These are phyloP conservation scores for Carex arenaria DNA, from an alignment of 202 grass and related monocot species.

Conservation along the genomic window DNA sequence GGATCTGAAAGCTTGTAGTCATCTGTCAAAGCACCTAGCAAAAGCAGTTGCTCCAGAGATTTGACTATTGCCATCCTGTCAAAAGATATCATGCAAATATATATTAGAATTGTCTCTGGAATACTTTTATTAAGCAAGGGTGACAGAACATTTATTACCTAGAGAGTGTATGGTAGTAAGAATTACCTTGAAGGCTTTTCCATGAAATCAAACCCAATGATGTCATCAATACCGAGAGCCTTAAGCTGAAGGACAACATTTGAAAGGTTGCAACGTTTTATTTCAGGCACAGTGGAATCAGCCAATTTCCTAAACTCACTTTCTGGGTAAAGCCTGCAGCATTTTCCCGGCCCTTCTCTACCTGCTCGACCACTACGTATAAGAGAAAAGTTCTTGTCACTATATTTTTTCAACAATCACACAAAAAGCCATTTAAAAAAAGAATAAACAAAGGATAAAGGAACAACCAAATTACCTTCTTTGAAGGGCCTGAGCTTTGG, in stretches of 20 bases:
- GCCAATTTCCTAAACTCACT: slow-evolving; percentile 70
- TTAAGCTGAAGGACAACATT: slow-evolving; percentile 94
- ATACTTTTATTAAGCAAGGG: background rate
- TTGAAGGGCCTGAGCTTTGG: slow-evolving; percentile 96
- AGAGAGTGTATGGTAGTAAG: background rate
- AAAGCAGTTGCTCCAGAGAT: slow-evolving; percentile 84
- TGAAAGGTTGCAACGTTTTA: slow-evolving; percentile 86
- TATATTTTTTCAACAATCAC: background rate
- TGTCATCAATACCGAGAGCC: slow-evolving; percentile 93
- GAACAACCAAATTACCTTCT: slow-evolving; percentile 49
- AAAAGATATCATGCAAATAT: slow-evolving; percentile 3
- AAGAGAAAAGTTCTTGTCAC: slow-evolving; percentile 8
- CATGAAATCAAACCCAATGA: slow-evolving; percentile 95
- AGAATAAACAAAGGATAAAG: background rate
- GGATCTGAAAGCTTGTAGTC: slow-evolving; percentile 86
- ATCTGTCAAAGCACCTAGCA: slow-evolving; percentile 74
- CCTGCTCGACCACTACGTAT: slow-evolving; percentile 71
- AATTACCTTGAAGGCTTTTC: slow-evolving; percentile 85
- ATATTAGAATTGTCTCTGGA: background rate
- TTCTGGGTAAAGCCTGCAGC: slow-evolving; percentile 76
- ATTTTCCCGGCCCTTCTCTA: slow-evolving; percentile 78
- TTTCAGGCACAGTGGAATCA: slow-evolving; percentile 92
- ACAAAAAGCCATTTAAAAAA: background rate
- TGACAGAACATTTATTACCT: slow-evolving; percentile 8
- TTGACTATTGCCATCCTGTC: slow-evolving; percentile 77